phyloP scores from a whole-genome alignment of 768 basidiomycete genomes.

The Zangia roseola region DNA sequence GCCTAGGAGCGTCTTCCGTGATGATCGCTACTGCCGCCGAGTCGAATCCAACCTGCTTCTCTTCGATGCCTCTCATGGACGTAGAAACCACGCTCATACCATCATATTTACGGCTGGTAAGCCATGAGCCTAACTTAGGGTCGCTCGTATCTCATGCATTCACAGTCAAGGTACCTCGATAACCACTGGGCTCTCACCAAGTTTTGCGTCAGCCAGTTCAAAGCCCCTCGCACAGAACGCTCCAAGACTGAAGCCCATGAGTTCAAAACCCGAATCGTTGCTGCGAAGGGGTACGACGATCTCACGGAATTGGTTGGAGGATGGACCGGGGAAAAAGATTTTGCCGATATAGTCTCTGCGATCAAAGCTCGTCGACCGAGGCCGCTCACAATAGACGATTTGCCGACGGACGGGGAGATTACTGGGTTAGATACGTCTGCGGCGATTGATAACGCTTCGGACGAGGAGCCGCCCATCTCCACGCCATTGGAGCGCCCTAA shows the following conservation, averaged over 20 bases:
- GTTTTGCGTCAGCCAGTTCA: slow-evolving; percentile 84
- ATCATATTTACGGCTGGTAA: slow-evolving; percentile 71
- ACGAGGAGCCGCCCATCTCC: slow-evolving; percentile 31
- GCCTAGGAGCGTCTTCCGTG: slow-evolving; percentile 75
- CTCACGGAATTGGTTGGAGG: slow-evolving; percentile 49
- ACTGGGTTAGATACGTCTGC: not conserved
- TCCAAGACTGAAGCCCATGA: slow-evolving; percentile 59
- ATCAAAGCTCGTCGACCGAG: slow-evolving; percentile 36
- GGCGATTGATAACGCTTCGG: not conserved
- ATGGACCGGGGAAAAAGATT: slow-evolving; percentile 63
- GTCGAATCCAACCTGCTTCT: slow-evolving; percentile 88
- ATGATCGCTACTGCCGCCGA: slow-evolving; percentile 98
- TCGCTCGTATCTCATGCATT: slow-evolving; percentile 1
- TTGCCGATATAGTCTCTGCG: slow-evolving; percentile 49
- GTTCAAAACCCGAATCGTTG: slow-evolving; percentile 50
- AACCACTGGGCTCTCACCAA: slow-evolving; percentile 86
- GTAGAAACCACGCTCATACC: slow-evolving; percentile 69
- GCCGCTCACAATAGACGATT: slow-evolving; percentile 15
- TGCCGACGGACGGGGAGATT: not conserved
- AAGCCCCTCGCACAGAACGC: slow-evolving; percentile 54
- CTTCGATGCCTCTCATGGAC: slow-evolving; percentile 61
- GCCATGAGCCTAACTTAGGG: not conserved
- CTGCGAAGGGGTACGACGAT: slow-evolving; percentile 62
- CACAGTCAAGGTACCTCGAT: slow-evolving; percentile 68
- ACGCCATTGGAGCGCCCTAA: slow-evolving; percentile 57